Evolutionary conservation across 768 basidiomycete genomes (phyloP).

Genomic region (Phylloporus sp.): DNA sequence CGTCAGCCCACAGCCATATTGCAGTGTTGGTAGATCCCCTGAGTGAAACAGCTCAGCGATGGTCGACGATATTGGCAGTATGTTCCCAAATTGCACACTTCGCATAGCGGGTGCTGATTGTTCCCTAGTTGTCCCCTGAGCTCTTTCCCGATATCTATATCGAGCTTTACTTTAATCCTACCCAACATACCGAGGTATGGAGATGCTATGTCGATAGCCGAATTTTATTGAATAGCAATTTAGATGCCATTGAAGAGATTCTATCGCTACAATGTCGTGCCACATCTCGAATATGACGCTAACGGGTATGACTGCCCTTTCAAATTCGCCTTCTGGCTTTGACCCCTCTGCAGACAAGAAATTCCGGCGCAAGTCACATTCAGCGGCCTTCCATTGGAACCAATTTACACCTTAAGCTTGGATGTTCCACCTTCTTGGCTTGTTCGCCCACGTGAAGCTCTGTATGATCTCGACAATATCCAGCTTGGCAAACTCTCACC

Average conservation of each 20-base stretch:
- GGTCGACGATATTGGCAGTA: constrained; percentile 76
- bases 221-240: neutral
- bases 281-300: constrained; percentile 56
- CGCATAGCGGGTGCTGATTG: neutral
- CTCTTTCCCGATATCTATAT: constrained; percentile 61
- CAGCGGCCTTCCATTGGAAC: constrained; percentile 68
- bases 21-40: constrained; percentile 79
- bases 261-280: constrained; percentile 72
- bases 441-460: constrained; percentile 80
- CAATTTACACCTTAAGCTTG: constrained; percentile 91
- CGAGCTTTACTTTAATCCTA: constrained; percentile 78
- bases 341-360: constrained; percentile 45
- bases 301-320: constrained; percentile 46
- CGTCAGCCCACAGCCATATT: constrained; percentile 64
- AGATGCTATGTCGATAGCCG: neutral
- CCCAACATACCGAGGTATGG: constrained; percentile 59
- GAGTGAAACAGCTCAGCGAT: constrained; percentile 79
- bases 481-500: constrained; percentile 65
- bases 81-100: constrained; percentile 7
- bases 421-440: constrained; percentile 92
- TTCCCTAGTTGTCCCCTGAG: constrained; percentile 22
- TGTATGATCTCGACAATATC: constrained; percentile 95
- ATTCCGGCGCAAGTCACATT: constrained; percentile 57
- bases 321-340: neutral
- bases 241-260: constrained; percentile 90